phyloP scores from a whole-genome alignment of 2,329 filamentous ascomycete species.

The Monilinia polystroma region DNA sequence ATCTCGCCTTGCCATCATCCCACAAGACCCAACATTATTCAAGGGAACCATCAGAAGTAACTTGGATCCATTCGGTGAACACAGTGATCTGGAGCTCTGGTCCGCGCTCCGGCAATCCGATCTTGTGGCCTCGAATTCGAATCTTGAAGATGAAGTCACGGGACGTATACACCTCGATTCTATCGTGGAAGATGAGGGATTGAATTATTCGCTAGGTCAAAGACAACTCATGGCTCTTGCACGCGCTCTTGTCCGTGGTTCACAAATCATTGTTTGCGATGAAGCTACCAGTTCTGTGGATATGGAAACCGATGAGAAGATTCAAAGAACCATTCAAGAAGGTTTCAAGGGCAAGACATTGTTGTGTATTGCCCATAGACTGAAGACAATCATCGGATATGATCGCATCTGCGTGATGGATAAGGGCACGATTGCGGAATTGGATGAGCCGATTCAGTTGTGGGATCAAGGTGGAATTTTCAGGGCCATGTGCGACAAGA shows the following conservation, averaged over 20 bases:
- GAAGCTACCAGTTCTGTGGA: slow-evolving; percentile 92
- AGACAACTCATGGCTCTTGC: slow-evolving; percentile 94
- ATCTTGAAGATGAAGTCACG: slow-evolving; percentile 42
- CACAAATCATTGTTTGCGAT: slow-evolving; percentile 93
- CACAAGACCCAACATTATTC: slow-evolving; percentile 82
- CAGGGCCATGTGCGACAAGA: slow-evolving; percentile 63
- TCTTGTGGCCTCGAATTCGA: slow-evolving; percentile 55
- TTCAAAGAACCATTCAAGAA: slow-evolving; percentile 81
- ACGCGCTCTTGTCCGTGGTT: slow-evolving; percentile 80
- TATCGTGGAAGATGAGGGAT: slow-evolving; percentile 85
- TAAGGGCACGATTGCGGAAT: slow-evolving; percentile 78
- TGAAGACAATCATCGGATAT: slow-evolving; percentile 91
- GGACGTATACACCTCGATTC: slow-evolving; percentile 77
- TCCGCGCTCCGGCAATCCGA: slow-evolving; percentile 74
- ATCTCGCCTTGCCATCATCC: slow-evolving; percentile 76
- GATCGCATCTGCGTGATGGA: slow-evolving; percentile 98
- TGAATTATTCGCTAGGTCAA: slow-evolving; percentile 95
- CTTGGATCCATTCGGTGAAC: slow-evolving; percentile 77
- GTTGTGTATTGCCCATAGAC: slow-evolving; percentile 86
- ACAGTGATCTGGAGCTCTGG: slow-evolving; percentile 76
- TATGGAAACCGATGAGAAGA: slow-evolving; percentile 95
- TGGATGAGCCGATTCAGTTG: slow-evolving; percentile 72
- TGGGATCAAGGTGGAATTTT: slow-evolving; percentile 80
- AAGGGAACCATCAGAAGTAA: slow-evolving; percentile 76
- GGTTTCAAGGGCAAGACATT: slow-evolving; percentile 86